These are phyloP conservation scores for Tulasnella sp. DNA, from an alignment of 768 basidiomycete genomes.

Conservation along the genomic window DNA sequence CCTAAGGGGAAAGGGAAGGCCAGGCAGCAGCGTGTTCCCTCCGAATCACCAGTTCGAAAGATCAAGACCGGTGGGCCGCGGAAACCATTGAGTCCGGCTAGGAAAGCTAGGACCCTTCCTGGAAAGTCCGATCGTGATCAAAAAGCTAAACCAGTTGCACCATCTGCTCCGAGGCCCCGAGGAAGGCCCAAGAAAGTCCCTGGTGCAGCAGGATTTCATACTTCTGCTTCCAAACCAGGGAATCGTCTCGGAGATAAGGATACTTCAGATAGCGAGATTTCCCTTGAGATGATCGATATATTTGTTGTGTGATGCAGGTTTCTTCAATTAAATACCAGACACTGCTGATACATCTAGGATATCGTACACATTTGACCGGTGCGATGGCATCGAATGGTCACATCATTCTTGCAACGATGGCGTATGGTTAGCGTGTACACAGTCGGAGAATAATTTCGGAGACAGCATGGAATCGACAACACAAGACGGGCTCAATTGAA, in stretches of 20 bases:
- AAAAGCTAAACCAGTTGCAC: neutral
- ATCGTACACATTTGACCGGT: too few relatives aligned
- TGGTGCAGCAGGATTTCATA: neutral
- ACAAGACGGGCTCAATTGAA: too few relatives aligned
- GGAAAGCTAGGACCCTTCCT: neutral
- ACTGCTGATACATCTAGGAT: too few relatives aligned
- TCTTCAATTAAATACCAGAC: too few relatives aligned
- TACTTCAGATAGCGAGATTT: neutral
- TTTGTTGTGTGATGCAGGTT: too few relatives aligned
- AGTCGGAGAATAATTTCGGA: too few relatives aligned
- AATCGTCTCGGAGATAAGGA: neutral
- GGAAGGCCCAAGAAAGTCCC: neutral
- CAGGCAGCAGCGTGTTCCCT: neutral
- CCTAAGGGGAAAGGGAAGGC: neutral
- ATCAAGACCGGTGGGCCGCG: too few relatives aligned
- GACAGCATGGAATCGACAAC: too few relatives aligned
- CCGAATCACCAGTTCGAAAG: neutral
- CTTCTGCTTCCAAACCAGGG: neutral
- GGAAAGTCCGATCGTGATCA: neutral
- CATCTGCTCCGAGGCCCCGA: neutral
- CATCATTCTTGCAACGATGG: too few relatives aligned
- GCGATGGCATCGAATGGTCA: too few relatives aligned
- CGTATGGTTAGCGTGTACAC: too few relatives aligned
- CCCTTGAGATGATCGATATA: conserved; percentile 10
- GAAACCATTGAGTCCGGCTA: too few relatives aligned